phyloP scores from a whole-genome alignment of 2,329 filamentous ascomycete genomes.

The Mariannaea sp. region DNA sequence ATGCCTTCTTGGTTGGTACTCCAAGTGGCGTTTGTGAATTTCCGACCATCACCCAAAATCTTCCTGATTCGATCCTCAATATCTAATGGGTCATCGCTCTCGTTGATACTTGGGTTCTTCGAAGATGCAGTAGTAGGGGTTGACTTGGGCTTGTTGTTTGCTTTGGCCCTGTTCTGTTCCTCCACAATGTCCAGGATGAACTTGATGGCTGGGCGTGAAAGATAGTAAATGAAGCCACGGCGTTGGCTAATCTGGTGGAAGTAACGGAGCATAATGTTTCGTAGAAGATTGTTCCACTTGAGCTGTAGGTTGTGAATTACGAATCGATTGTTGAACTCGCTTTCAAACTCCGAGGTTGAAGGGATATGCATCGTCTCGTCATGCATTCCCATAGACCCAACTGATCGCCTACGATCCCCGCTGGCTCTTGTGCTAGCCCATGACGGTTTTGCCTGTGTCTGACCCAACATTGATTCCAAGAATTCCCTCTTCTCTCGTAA shows the following conservation, averaged over 20 bases:
- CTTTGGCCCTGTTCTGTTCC: conserved; percentile 79
- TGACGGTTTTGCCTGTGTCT: conserved; percentile 49
- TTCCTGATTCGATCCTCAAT: conserved; percentile 86
- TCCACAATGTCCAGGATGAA: conserved; percentile 98
- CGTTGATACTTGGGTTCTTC: conserved; percentile 48
- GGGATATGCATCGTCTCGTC: conserved; percentile 68
- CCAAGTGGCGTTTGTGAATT: conserved; percentile 63
- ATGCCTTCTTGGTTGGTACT: conserved; percentile 41
- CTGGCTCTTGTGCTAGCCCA: conserved; percentile 37
- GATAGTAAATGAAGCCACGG: conserved; percentile 95
- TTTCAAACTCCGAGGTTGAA: conserved; percentile 79
- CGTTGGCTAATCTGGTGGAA: conserved; percentile 97
- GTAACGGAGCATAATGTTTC: conserved; percentile 96
- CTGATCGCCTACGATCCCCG: conserved; percentile 40
- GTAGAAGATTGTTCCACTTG: conserved; percentile 96
- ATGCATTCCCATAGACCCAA: conserved; percentile 55
- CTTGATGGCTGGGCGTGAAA: conserved; percentile 93
- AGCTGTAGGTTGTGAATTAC: conserved; percentile 97
- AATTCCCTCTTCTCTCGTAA: conserved; percentile 63
- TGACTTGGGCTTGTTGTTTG: conserved; percentile 39
- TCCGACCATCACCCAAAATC: conserved; percentile 81
- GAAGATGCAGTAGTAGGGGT: conserved; percentile 40
- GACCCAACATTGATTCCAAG: conserved; percentile 61
- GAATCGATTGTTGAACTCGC: conserved; percentile 97
- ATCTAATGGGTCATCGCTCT: conserved; percentile 64